phyloP scores from a whole-genome alignment of 1,284 basidiomycete species.

The Malassezia nana region DNA sequence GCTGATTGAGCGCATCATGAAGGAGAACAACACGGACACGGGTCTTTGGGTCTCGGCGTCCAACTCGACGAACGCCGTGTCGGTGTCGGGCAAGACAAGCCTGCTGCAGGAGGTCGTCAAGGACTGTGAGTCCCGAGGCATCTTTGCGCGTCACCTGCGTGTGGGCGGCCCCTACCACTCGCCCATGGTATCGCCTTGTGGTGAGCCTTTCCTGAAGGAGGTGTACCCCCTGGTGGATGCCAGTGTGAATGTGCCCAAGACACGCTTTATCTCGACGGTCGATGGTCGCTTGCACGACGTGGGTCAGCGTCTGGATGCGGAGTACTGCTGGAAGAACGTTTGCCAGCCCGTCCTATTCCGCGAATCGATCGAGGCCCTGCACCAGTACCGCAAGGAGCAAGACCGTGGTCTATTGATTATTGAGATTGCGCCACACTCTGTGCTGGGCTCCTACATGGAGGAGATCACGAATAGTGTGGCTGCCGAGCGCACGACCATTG shows the following conservation, averaged over 20 bases:
- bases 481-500: constrained; percentile 17
- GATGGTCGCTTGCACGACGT: constrained; percentile 12
- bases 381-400: constrained; percentile 13
- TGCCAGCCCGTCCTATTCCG: constrained; percentile 18
- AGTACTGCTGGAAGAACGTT: constrained; percentile 24
- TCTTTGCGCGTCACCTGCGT: constrained; percentile 18
- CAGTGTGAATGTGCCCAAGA: constrained; percentile 14
- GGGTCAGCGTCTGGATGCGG: constrained; percentile 9
- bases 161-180: constrained; percentile 21
- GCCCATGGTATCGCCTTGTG: constrained; percentile 17
- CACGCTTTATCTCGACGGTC: constrained; percentile 18
- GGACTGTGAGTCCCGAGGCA: constrained; percentile 10
- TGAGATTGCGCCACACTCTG: constrained; percentile 20
- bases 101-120: constrained; percentile 12
- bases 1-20: constrained; percentile 12
- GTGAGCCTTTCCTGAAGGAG: constrained; percentile 17
- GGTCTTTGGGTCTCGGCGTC: constrained; percentile 17
- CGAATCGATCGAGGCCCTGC: constrained; percentile 18
- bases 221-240: constrained; percentile 17
- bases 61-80: constrained; percentile 16
- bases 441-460: constrained; percentile 20
- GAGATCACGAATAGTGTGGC: constrained; percentile 8
- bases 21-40: not conserved
- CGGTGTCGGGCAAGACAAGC: constrained; percentile 14
- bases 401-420: constrained; percentile 18